Evolutionary conservation across 169 alveolate genomes (phyloP).

Genomic region (Plasmodium fragile): DNA sequence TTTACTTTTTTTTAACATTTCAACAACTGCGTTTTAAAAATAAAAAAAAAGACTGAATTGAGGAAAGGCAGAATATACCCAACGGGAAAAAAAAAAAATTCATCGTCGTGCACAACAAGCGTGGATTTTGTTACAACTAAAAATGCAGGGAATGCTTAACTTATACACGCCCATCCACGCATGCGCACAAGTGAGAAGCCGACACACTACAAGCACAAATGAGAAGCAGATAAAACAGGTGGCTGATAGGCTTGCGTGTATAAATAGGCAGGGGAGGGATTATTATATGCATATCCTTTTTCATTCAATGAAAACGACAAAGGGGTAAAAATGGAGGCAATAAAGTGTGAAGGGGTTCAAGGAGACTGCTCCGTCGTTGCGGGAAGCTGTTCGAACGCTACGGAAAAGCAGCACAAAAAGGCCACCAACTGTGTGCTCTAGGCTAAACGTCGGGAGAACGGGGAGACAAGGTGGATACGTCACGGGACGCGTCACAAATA

Average conservation of each 20-base stretch:
- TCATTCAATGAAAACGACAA: not conserved
- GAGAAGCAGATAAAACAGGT: not conserved
- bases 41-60: not conserved
- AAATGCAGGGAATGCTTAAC: not conserved
- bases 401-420: conserved; percentile 1
- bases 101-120: not conserved
- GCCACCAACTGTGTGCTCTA: not conserved
- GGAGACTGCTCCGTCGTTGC: not conserved
- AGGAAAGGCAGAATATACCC: not conserved
- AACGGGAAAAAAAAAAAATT: not conserved
- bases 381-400: not conserved
- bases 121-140: not conserved
- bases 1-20: not conserved
- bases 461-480: not conserved
- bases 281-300: not conserved
- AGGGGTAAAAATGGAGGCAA: not conserved
- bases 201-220: not conserved
- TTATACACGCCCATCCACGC: not conserved
- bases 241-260: not conserved
- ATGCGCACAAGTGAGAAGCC: not conserved
- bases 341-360: not conserved
- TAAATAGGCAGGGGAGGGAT: not conserved
- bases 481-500: not conserved
- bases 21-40: not conserved
- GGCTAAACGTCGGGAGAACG: not conserved